Percentiles rank a stretch among this genome's conserved stretches.
Conservation (phyloP, 2,329 filamentous ascomycete species). For the Teratosphaeria nubilosa region DNA sequence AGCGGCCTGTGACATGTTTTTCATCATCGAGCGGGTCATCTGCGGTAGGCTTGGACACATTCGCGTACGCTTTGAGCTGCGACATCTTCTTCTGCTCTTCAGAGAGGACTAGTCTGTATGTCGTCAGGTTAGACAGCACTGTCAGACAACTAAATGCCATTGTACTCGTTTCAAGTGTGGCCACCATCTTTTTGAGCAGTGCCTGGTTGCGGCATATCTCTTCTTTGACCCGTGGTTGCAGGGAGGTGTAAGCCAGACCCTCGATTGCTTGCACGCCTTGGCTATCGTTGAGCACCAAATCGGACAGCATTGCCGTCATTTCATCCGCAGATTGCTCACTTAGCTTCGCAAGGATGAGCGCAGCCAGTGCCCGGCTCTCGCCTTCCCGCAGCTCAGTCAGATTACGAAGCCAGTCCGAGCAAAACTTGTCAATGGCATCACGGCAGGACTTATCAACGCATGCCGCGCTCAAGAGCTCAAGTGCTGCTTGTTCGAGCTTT, state of each 20-base stretch:
- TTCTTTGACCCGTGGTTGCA: slow-evolving; percentile 79
- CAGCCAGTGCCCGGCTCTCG: slow-evolving; percentile 30
- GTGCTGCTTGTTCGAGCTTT: slow-evolving; percentile 73
- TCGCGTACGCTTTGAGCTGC: slow-evolving; percentile 89
- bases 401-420: slow-evolving; percentile 76
- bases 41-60: slow-evolving; percentile 57
- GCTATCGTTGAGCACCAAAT: slow-evolving; percentile 25
- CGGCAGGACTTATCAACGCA: slow-evolving; percentile 78
- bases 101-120: slow-evolving; percentile 64
- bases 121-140: slow-evolving; percentile 74
- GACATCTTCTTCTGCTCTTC: slow-evolving; percentile 89
- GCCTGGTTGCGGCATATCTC: slow-evolving; percentile 57
- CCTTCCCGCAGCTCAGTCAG: slow-evolving; percentile 46
- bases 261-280: slow-evolving; percentile 62
- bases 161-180: slow-evolving; percentile 42
- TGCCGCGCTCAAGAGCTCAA: slow-evolving; percentile 85
- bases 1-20: slow-evolving; percentile 63
- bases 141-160: slow-evolving; percentile 73
- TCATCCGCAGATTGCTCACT: slow-evolving; percentile 18
- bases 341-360: slow-evolving; percentile 47
- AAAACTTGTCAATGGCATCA: slow-evolving; percentile 75
- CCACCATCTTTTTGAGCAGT: slow-evolving; percentile 61
- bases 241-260: slow-evolving; percentile 81
- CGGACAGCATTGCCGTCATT: slow-evolving; percentile 20
- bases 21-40: slow-evolving; percentile 65